These are phyloP conservation scores for Talaromyces sp. DNA, from an alignment of 2,329 filamentous ascomycete species.

Conservation along the genomic window DNA sequence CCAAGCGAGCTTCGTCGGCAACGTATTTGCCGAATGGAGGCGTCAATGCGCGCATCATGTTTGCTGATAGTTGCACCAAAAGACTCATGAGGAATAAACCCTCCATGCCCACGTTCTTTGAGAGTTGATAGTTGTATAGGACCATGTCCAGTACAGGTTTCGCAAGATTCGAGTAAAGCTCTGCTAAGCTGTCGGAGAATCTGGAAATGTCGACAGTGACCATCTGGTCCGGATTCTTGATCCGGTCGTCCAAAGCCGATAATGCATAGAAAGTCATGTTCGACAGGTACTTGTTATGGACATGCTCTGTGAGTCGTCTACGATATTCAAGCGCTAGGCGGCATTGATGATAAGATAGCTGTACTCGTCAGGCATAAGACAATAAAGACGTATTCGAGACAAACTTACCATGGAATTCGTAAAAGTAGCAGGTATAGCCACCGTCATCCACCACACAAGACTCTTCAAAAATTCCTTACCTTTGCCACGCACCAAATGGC, in stretches of 20 bases:
- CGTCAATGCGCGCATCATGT: constrained; percentile 88
- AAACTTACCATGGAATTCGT: constrained; percentile 90
- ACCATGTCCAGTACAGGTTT: constrained; percentile 94
- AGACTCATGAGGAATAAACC: constrained; percentile 93
- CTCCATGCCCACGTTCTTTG: constrained; percentile 91
- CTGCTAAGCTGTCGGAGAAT: constrained; percentile 91
- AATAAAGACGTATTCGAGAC: neutral
- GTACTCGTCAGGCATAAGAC: constrained; percentile 17
- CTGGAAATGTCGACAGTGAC: constrained; percentile 95
- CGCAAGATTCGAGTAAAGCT: constrained; percentile 92
- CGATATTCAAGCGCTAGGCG: constrained; percentile 90
- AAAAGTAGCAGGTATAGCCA: constrained; percentile 92
- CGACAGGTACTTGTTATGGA: constrained; percentile 94
- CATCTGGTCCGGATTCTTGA: constrained; percentile 97
- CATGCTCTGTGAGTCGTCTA: constrained; percentile 85
- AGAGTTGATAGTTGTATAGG: constrained; percentile 93
- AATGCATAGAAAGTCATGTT: constrained; percentile 98
- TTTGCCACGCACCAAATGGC: constrained; percentile 83
- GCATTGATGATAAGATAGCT: constrained; percentile 96
- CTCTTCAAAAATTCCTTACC: constrained; percentile 84
- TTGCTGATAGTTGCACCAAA: constrained; percentile 87
- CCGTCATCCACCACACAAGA: constrained; percentile 97
- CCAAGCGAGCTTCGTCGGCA: constrained; percentile 87
- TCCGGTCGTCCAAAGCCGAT: constrained; percentile 89
- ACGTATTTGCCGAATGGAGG: constrained; percentile 97